These are phyloP conservation scores for Myriosclerotinia scirpicola DNA, from an alignment of 2,329 filamentous ascomycete genomes.

Conservation along the genomic window DNA sequence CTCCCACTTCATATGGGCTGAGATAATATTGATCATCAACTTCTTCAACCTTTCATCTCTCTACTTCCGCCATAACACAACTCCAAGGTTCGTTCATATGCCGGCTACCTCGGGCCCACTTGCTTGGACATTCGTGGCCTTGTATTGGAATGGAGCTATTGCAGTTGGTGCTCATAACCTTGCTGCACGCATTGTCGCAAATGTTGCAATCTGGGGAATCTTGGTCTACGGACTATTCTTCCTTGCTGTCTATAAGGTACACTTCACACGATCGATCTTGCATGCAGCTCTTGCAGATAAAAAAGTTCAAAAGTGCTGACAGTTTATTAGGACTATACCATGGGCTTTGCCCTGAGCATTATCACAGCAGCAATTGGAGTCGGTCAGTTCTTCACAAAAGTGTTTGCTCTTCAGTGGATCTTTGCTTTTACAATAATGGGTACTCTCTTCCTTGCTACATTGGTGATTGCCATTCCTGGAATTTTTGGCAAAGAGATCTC, in stretches of 20 bases:
- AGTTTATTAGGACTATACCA: slow-evolving; percentile 61
- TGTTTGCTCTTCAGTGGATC: slow-evolving; percentile 86
- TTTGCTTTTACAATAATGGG: slow-evolving; percentile 84
- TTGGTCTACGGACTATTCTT: slow-evolving; percentile 76
- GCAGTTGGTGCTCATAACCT: slow-evolving; percentile 69
- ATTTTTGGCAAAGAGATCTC: slow-evolving; percentile 58
- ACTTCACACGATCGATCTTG: slow-evolving; percentile 27
- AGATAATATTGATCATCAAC: slow-evolving; percentile 75
- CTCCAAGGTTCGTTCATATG: slow-evolving; percentile 72
- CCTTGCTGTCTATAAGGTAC: slow-evolving; percentile 68
- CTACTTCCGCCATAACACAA: slow-evolving; percentile 76
- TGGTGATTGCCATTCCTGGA: slow-evolving; percentile 63
- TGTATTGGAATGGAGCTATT: slow-evolving; percentile 88
- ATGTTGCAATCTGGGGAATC: slow-evolving; percentile 85
- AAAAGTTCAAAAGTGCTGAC: slow-evolving; percentile 10
- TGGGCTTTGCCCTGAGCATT: slow-evolving; percentile 76
- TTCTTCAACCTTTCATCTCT: slow-evolving; percentile 76
- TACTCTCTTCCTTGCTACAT: slow-evolving; percentile 67
- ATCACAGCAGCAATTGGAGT: slow-evolving; percentile 74
- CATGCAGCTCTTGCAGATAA: background rate
- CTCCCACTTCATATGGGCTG: slow-evolving; percentile 71
- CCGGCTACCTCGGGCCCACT: slow-evolving; percentile 75
- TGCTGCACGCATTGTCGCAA: slow-evolving; percentile 76
- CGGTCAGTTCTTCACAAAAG: slow-evolving; percentile 69
- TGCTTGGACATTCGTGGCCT: slow-evolving; percentile 80